A percentile compares a stretch with the other conserved stretches of the same genome.
These are phyloP conservation scores for Microthlaspi erraticum DNA, from an alignment of 345 rosid genomes.

Conservation along the genomic window DNA sequence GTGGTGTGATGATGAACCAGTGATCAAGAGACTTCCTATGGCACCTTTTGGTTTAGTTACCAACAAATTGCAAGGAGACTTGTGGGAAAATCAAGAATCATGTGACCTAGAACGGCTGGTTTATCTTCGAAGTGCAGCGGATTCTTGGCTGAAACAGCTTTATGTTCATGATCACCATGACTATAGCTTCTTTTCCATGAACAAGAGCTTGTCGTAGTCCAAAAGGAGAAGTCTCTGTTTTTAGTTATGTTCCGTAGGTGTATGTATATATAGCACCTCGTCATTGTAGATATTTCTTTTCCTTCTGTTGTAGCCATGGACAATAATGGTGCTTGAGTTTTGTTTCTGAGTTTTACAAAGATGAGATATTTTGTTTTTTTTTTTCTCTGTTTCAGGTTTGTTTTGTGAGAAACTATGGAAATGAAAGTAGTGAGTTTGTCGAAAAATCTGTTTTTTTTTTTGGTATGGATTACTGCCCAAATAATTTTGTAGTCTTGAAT, in stretches of 20 bases:
- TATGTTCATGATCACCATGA: conserved; percentile 65
- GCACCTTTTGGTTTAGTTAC: conserved; percentile 72
- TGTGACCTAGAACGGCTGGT: conserved; percentile 51
- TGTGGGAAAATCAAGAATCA: conserved; percentile 59
- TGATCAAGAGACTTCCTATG: conserved; percentile 44
- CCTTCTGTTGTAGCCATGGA: not conserved
- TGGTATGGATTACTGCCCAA: conserved; percentile 13
- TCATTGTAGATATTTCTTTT: conserved; percentile 3
- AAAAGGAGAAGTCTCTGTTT: not conserved
- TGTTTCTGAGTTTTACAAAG: not conserved
- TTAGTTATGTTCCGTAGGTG: conserved; percentile 9
- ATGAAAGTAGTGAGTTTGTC: not conserved
- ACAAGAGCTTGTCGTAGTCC: conserved; percentile 40
- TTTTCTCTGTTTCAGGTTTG: too few relatives aligned
- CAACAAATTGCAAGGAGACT: conserved; percentile 69
- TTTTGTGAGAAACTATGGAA: conserved; percentile 2
- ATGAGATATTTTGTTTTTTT: not conserved
- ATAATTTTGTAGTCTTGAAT: conserved; percentile 11
- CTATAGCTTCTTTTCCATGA: conserved; percentile 53
- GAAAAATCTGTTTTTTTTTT: too few relatives aligned
- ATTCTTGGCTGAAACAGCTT: conserved; percentile 87
- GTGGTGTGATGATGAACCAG: conserved; percentile 35
- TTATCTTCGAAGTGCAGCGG: conserved; percentile 62
- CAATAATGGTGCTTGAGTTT: not conserved
- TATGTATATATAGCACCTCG: not conserved